phyloP scores from a whole-genome alignment of 441 rosid genomes.

The Lagerstroemia fauriei region DNA sequence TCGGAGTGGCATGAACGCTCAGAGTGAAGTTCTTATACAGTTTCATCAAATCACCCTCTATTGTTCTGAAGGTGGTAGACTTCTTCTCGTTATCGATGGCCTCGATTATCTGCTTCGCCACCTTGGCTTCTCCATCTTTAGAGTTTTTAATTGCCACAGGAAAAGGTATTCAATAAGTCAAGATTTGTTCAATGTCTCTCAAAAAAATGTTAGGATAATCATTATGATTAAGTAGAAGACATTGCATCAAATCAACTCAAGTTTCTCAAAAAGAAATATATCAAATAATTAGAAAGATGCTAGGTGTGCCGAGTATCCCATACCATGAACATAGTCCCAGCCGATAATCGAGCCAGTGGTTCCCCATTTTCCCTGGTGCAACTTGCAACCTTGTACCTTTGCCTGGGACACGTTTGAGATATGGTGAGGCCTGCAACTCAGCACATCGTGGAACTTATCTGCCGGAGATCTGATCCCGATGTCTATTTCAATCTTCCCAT shows the following conservation, averaged over 20 bases:
- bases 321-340: constrained; percentile 47
- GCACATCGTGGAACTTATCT: constrained; percentile 27
- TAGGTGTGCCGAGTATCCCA: not conserved
- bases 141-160: not conserved
- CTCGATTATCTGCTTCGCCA: constrained; percentile 34
- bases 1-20: constrained; percentile 24
- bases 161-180: too few relatives aligned
- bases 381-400: constrained; percentile 24
- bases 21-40: constrained; percentile 31
- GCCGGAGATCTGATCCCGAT: constrained; percentile 38
- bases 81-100: constrained; percentile 31
- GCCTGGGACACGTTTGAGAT: constrained; percentile 30
- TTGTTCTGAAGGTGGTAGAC: constrained; percentile 26
- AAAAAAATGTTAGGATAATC: too few relatives aligned
- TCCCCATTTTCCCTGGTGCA: constrained; percentile 47
- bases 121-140: constrained; percentile 33
- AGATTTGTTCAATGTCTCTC: too few relatives aligned
- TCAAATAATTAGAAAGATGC: too few relatives aligned
- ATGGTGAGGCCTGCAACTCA: constrained; percentile 42
- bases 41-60: constrained; percentile 37
- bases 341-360: constrained; percentile 28
- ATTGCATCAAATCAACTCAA: too few relatives aligned
- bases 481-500: constrained; percentile 33
- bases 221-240: too few relatives aligned
- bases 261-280: too few relatives aligned